Base-by-base conservation (phyloP, 805 yeast genomes). In the Gaillardinia entomophila region DNA sequence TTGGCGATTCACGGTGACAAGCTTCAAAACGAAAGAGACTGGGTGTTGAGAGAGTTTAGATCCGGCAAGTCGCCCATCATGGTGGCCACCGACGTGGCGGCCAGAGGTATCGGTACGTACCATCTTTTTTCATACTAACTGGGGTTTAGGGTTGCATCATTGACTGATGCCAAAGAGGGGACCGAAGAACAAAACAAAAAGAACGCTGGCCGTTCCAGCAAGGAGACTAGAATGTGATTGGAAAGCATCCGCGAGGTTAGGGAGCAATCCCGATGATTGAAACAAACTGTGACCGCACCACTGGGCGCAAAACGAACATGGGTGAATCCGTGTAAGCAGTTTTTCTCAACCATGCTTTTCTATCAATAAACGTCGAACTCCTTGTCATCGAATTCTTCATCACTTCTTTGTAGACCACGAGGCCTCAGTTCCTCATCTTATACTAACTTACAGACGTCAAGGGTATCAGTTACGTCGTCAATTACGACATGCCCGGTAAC, bases 21-120 rank as follows among this genome's bases (percentile, higher is more conserved):
- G 66, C 87, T 82, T 54, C 98, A 92, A 72, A 75, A 80, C 60
- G 97, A 92, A 69, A 89, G 98, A 76, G 97, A 92, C 70, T 92
- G 97, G 97, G 97, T 90, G 49, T 71, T 92, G 63, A 74, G 70
- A 48, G 96, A 90, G 68, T 92, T 92, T 73, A 85, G 83, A 75
- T 57, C 77, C 40, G 97, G 97, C 51, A 84, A 80, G 64, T 79
- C 94, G 35, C 96, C 96, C 45, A 82, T 92, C 55, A 88, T 92
- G 97, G 96, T 89, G 59, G 98, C 98, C 42, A 92, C 98, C 45
- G 98, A 92, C 66, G 98, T 92, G 62, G 98, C 98, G 43, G 96
- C 98, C 47, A 85, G 98, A 77, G 98, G 98, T 79, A 88, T 92
- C 71, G 97, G 96, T 87, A 86, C 67, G 96, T 85, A 62, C 57